Evolutionary conservation across 192 early-diverging fungal species (phyloP), one percentile per base, ranked within the genome.

Genomic region (Pilaira anomala): DNA sequence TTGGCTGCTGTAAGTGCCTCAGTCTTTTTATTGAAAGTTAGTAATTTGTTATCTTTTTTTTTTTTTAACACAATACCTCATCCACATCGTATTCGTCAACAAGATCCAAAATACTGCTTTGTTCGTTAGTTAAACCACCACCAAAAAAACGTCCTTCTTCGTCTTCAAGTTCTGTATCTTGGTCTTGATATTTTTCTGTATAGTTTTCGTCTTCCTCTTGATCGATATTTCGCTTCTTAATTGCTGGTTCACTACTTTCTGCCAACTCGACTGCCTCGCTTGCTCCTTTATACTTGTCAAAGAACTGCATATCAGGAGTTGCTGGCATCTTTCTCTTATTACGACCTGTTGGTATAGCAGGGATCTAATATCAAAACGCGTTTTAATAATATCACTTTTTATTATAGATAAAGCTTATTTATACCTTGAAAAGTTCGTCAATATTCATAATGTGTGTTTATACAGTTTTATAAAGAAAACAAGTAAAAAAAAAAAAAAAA

Each of bases 101-200:
- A 70, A 92, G 83, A 42, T 87, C 85, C 54, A 92, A 72, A 39
- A 98, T 85, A 52, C 76, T 74, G 62, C 89, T 87, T 65, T 95
- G 89, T 40, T 89, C 78, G 2, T 80, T 79, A 0, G 84, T 87
- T 50, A 96, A 80, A 13, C 93, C 94, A 72, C 90, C 91, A 3
- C 89, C 89, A 80, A 88, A 90, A 57, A 95, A 91, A 1, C 92
- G 84, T 18, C 85, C 89, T 19, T 83, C 89, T 48, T 90, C 89
- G 29, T 87, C 86, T 54, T 93, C 91, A 29, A 85, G 85, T 11
- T 78, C 83, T 21, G 63, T 39, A 3, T 60, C 73, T 19, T 42
- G 26, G 63, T 68, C 54, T 41, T 33, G 58, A 18, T 66, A 60
- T 25, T 44, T 21, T 42, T 62, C 55, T 39, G 50, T 59, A 30